These are phyloP conservation scores for Penicillium sumatraense DNA, from an alignment of 2,329 filamentous ascomycete species.

Conservation along the genomic window DNA sequence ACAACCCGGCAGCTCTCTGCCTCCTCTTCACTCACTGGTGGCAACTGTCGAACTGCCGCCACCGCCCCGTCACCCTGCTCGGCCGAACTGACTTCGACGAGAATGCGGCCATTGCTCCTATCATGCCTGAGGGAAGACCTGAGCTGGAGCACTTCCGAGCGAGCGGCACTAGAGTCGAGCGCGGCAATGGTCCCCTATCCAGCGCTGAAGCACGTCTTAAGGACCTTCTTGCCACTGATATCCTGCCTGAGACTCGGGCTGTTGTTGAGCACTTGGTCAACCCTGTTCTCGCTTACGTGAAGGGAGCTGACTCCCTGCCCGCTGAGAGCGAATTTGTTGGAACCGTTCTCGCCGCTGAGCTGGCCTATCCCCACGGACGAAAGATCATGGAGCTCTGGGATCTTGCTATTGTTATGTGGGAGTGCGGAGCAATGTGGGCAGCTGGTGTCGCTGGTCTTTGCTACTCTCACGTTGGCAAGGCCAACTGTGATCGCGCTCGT, in stretches of 20 bases:
- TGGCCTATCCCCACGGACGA: conserved; percentile 16
- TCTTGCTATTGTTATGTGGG: conserved; percentile 21
- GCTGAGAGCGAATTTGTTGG: conserved; percentile 15
- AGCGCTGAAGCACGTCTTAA: conserved; percentile 14
- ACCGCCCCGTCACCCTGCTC: conserved; percentile 13
- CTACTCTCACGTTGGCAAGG: conserved; percentile 17
- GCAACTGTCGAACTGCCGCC: conserved; percentile 20
- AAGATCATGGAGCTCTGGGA: conserved; percentile 19
- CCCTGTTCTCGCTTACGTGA: conserved; percentile 15
- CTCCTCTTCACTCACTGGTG: conserved; percentile 19
- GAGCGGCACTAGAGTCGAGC: conserved; percentile 12
- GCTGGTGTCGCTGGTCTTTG: conserved; percentile 19
- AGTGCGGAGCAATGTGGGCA: conserved; percentile 16
- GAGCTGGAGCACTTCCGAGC: conserved; percentile 16
- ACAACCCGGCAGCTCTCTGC: conserved; percentile 19
- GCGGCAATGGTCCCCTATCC: conserved; percentile 11
- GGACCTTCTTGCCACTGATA: conserved; percentile 1
- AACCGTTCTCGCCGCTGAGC: conserved; percentile 8
- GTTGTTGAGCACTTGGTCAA: conserved; percentile 13
- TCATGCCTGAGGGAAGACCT: conserved; percentile 12
- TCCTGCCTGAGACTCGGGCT: conserved; percentile 10
- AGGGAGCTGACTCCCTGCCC: conserved; percentile 13
- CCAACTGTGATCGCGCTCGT: conserved; percentile 17
- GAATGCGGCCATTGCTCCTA: conserved; percentile 11
- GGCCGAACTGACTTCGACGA: conserved; percentile 15